phyloP scores from a whole-genome alignment of 2,329 filamentous ascomycete species.

The Trichothecium roseum region DNA sequence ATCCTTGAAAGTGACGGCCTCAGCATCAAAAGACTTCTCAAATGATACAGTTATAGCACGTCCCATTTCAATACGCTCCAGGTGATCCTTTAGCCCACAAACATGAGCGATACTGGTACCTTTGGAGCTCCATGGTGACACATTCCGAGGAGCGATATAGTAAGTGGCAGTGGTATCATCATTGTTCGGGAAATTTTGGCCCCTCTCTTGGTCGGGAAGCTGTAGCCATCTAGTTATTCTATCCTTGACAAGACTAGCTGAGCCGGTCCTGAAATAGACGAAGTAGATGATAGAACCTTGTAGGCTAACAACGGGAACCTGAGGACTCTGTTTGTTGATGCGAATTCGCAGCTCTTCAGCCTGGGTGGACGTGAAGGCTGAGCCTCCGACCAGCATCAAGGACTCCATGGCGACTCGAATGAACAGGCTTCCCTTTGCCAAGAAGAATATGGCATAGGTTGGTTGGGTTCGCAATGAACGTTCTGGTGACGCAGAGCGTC shows the following conservation, averaged over 20 bases:
- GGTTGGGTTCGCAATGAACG: too few species aligned
- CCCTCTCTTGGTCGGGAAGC: conserved; percentile 7
- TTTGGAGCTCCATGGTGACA: conserved; percentile 96
- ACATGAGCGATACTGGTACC: conserved; percentile 90
- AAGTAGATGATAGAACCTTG: conserved; percentile 55
- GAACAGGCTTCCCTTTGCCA: too few species aligned
- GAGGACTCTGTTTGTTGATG: conserved; percentile 30
- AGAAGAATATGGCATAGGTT: too few species aligned
- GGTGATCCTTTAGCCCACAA: conserved; percentile 63
- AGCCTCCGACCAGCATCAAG: conserved; percentile 9
- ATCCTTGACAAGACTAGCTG: conserved; percentile 33
- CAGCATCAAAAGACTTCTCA: conserved; percentile 32
- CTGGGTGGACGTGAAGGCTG: conserved; percentile 8
- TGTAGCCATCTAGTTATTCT: conserved; percentile 20
- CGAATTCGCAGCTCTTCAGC: conserved; percentile 32
- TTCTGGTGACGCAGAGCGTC: too few species aligned
- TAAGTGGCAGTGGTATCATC: conserved; percentile 44
- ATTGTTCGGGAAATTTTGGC: conserved; percentile 10
- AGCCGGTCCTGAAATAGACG: conserved; percentile 44
- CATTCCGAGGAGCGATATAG: conserved; percentile 72
- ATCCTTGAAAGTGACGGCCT: conserved; percentile 53
- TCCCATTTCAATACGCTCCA: conserved; percentile 78
- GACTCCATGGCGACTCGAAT: conserved; percentile 4
- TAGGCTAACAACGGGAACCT: conserved; percentile 34
- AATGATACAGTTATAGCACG: conserved; percentile 63